Percentiles rank a stretch among this genome's conserved stretches.
These are phyloP conservation scores for Penicillium canescens DNA, from an alignment of 495 filamentous ascomycete genomes.

Conservation along the genomic window DNA sequence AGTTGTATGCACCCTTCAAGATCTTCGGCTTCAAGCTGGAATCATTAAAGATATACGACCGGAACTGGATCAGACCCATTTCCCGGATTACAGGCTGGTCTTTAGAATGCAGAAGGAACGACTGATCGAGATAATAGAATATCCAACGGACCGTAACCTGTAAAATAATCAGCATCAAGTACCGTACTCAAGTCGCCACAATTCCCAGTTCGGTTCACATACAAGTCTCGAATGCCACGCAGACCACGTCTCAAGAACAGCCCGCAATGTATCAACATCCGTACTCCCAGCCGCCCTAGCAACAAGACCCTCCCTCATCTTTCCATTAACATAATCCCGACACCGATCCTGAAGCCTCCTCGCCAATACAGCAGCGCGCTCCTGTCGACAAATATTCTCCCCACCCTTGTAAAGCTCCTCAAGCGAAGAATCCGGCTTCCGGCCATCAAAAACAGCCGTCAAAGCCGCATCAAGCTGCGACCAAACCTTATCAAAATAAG, in stretches of 20 bases:
- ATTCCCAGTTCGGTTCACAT: conserved; percentile 26
- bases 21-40: conserved; percentile 51
- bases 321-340: conserved; percentile 58
- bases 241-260: conserved; percentile 69
- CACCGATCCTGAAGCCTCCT: conserved; percentile 62
- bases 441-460: conserved; percentile 64
- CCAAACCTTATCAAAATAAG: conserved; percentile 74
- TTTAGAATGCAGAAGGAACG: conserved; percentile 73
- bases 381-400: conserved; percentile 84
- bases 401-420: conserved; percentile 88
- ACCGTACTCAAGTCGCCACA: not conserved
- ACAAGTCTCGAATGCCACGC: conserved; percentile 79
- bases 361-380: conserved; percentile 63
- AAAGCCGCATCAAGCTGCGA: conserved; percentile 71
- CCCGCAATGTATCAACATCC: conserved; percentile 62
- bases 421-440: conserved; percentile 63
- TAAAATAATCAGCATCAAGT: conserved; percentile 2
- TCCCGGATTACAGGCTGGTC: conserved; percentile 55
- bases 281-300: conserved; percentile 49
- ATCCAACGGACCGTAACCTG: conserved; percentile 77
- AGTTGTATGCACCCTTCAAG: conserved; percentile 70
- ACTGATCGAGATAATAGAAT: conserved; percentile 90
- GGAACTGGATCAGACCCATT: conserved; percentile 60
- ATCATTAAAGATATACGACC: conserved; percentile 56
- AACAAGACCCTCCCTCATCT: conserved; percentile 54